phyloP scores from a whole-genome alignment of 2,329 filamentous ascomycete genomes.

The Diaporthe caulivora region DNA sequence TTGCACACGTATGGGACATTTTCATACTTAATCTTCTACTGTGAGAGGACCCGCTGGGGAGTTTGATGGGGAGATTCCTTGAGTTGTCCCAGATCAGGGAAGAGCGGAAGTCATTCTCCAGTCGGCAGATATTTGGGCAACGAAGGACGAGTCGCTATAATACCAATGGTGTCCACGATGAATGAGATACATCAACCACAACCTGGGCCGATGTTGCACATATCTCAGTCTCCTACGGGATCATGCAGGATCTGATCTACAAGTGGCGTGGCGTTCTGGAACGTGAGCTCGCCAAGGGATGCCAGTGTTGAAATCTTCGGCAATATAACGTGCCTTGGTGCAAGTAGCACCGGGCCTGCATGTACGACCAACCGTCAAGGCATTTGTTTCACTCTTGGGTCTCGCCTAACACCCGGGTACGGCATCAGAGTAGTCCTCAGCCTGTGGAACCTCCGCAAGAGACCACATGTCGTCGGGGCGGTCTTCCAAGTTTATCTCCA shows the following conservation, averaged over 20 bases:
- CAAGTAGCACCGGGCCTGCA: background rate
- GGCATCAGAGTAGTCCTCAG: background rate
- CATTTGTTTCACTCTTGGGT: background rate
- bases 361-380: background rate
- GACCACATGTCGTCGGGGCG: background rate
- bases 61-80: background rate
- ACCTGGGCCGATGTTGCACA: background rate
- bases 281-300: background rate
- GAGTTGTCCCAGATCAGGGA: background rate
- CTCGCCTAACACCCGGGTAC: too few species aligned
- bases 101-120: background rate
- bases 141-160: background rate
- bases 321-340: background rate
- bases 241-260: slow-evolving; percentile 21
- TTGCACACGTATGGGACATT: background rate
- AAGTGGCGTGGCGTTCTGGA: background rate
- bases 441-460: background rate
- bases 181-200: background rate
- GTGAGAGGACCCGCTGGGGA: background rate
- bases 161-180: too few species aligned
- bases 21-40: background rate
- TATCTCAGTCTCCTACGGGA: slow-evolving; percentile 11
- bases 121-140: background rate
- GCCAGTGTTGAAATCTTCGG: background rate
- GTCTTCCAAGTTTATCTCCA: background rate